A percentile compares a stretch with the other conserved stretches of the same genome.
phyloP scores from a whole-genome alignment of 768 basidiomycete species.

The Boletus rubescentipes region DNA sequence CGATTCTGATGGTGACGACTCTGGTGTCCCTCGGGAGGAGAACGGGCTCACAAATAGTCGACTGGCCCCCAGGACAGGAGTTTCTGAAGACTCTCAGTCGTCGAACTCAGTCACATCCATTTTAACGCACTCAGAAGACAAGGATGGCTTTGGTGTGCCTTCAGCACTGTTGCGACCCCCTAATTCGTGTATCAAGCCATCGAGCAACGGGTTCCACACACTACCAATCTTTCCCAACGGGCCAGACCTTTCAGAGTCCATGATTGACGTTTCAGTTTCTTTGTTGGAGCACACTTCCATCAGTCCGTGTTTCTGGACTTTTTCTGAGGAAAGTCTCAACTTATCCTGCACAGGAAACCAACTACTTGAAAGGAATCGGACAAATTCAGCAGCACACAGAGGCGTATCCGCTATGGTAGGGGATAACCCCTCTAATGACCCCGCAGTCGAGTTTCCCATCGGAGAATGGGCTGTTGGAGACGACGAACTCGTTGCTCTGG shows the following conservation, averaged over 20 bases:
- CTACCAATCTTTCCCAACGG: background rate
- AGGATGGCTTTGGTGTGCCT: slow-evolving; percentile 23
- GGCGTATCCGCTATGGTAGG: background rate
- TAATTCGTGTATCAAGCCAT: background rate
- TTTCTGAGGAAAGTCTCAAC: background rate
- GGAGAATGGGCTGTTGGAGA: slow-evolving; percentile 74
- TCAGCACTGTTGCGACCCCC: slow-evolving; percentile 23
- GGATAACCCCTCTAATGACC: background rate
- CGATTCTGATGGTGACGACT: slow-evolving; percentile 58
- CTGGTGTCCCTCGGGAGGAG: background rate
- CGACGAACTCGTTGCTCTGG: slow-evolving; percentile 53
- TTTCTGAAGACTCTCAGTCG: background rate
- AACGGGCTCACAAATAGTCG: background rate
- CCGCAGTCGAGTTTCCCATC: slow-evolving; percentile 24
- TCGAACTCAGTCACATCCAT: background rate
- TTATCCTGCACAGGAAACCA: slow-evolving; percentile 1
- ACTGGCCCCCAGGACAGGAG: background rate
- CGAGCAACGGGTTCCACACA: background rate
- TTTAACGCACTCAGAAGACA: background rate
- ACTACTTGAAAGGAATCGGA: background rate
- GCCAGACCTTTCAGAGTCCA: background rate
- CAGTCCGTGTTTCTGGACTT: slow-evolving; percentile 15
- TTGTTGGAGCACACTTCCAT: slow-evolving; percentile 7
- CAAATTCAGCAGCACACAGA: background rate
- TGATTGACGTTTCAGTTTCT: slow-evolving; percentile 21